Base-by-base conservation (phyloP, 306 rosid genomes). In the Quercus engelmannii region DNA sequence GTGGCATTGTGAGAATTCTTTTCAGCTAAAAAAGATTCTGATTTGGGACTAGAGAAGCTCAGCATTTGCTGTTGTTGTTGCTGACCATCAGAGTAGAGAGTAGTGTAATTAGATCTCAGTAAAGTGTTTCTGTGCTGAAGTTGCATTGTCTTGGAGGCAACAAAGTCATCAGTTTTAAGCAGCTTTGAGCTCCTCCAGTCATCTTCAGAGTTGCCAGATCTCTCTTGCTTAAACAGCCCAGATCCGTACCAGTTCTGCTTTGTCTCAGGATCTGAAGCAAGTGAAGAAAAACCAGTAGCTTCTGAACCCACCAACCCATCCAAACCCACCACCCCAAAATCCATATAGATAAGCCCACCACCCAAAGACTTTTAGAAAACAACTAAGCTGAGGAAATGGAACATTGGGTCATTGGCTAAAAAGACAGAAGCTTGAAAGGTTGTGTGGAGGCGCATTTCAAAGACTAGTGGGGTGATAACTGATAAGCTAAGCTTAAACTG, bases 41-140 rank as follows among this genome's bases (percentile, higher is more conserved):
- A 55, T 80, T 91, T 95, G 52, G 94, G 90, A 52, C 92, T 83
- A 75, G 97, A 88, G 77, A 95, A 95, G 80, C 96, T 91, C 56
- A 95, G 87, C 91, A 93, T 87, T 83, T 91, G 94, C 63, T 85
- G 85, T 4, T 75, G 85, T 3, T 75, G 79, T 31, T 85, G 86
- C 43, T 89, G 90, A 5, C 35, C 82, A 78, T 86, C 91, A 73
- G 88, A 83, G 56, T 82, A 81, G 19, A 84, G 78, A 72, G 84
- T 5, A 72, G 84, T 5, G 38, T 76, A 74, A 75, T 82, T 91
- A 86, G 97, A 89, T 89, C 92, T 89, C 82, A 89, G 83, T 20
- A 77, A 57, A 57, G 85, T 54, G 74, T 54, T 76, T 26, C 79
- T 82, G 2, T 82, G 89, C 49, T 85, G 92, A 56, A 85, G 67